These are phyloP conservation scores for Epichloe baconii DNA, from an alignment of 2,329 filamentous ascomycete species.

Conservation along the genomic window DNA sequence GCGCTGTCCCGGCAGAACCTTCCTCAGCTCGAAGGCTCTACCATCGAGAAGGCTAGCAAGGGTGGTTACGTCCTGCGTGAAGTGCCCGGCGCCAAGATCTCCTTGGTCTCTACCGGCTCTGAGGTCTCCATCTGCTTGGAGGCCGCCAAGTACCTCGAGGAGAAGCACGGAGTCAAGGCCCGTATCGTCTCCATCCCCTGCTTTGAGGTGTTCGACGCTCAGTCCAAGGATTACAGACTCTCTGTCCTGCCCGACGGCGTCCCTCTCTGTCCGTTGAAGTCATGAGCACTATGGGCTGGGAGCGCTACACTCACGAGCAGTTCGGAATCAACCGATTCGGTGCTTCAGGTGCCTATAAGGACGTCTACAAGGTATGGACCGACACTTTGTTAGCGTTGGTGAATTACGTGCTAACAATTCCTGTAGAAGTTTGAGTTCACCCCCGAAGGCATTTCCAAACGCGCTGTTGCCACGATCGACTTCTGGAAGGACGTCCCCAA, in stretches of 20 bases:
- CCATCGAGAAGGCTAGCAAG: slow-evolving; percentile 80
- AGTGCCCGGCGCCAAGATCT: slow-evolving; percentile 70
- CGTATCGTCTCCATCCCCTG: slow-evolving; percentile 94
- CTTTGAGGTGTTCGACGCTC: slow-evolving; percentile 91
- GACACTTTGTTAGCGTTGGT: background rate
- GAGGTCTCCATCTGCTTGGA: slow-evolving; percentile 92
- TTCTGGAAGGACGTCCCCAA: slow-evolving; percentile 94
- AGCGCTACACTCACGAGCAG: slow-evolving; percentile 98
- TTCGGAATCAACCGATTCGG: slow-evolving; percentile 99
- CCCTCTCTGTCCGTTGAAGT: slow-evolving; percentile 84
- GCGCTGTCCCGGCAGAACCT: slow-evolving; percentile 97
- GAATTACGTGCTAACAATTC: slow-evolving; percentile 22
- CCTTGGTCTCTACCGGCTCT: slow-evolving; percentile 87
- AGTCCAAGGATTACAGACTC: slow-evolving; percentile 90
- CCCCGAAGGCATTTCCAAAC: slow-evolving; percentile 86
- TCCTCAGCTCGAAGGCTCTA: slow-evolving; percentile 90
- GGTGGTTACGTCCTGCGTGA: slow-evolving; percentile 89
- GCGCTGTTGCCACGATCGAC: slow-evolving; percentile 78
- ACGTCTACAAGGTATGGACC: slow-evolving; percentile 74
- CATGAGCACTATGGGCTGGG: slow-evolving; percentile 96
- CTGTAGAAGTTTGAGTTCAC: slow-evolving; percentile 97
- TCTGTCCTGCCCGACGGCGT: slow-evolving; percentile 88
- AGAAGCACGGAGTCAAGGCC: slow-evolving; percentile 75
- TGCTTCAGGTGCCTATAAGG: slow-evolving; percentile 92
- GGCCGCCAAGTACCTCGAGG: slow-evolving; percentile 78